A percentile compares a stretch with the other conserved stretches of the same genome.
Evolutionary conservation across 768 basidiomycete species (phyloP).

Genomic region (Boletus fagicola): DNA sequence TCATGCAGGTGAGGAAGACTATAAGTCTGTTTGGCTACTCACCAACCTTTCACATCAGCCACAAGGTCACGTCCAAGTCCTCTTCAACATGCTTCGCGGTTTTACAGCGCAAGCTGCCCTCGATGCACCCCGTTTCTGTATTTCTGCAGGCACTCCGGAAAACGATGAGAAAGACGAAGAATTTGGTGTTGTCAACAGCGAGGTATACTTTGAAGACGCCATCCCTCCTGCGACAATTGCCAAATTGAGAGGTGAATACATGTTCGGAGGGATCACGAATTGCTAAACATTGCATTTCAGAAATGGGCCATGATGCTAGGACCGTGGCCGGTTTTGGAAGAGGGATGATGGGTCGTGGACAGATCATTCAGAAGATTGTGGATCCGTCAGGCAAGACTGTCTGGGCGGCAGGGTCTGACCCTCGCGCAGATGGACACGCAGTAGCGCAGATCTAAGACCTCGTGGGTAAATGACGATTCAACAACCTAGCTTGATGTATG

Average conservation of each 20-base stretch:
- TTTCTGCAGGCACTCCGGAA: constrained; percentile 79
- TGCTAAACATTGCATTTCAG: constrained; percentile 37
- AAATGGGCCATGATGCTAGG: constrained; percentile 87
- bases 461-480: not conserved
- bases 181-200: constrained; percentile 68
- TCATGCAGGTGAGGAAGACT: constrained; percentile 63
- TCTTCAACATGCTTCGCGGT: constrained; percentile 86
- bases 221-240: constrained; percentile 61
- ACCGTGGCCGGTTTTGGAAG: constrained; percentile 58
- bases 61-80: constrained; percentile 94
- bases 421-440: constrained; percentile 85
- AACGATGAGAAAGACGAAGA: constrained; percentile 43
- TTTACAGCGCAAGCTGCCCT: constrained; percentile 86
- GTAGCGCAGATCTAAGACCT: constrained; percentile 68
- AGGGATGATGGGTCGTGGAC: constrained; percentile 75
- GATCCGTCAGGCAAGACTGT: constrained; percentile 68
- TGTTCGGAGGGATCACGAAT: not conserved
- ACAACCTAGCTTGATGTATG: constrained; percentile 4
- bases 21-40: not conserved
- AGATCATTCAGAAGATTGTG: constrained; percentile 81
- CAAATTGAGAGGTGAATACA: constrained; percentile 59
- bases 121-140: constrained; percentile 95
- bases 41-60: constrained; percentile 48
- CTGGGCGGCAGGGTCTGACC: constrained; percentile 95
- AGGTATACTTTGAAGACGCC: constrained; percentile 87